Evolutionary conservation across 2,329 filamentous ascomycete genomes (phyloP).

Genomic region (Pestalotiopsis fici): DNA sequence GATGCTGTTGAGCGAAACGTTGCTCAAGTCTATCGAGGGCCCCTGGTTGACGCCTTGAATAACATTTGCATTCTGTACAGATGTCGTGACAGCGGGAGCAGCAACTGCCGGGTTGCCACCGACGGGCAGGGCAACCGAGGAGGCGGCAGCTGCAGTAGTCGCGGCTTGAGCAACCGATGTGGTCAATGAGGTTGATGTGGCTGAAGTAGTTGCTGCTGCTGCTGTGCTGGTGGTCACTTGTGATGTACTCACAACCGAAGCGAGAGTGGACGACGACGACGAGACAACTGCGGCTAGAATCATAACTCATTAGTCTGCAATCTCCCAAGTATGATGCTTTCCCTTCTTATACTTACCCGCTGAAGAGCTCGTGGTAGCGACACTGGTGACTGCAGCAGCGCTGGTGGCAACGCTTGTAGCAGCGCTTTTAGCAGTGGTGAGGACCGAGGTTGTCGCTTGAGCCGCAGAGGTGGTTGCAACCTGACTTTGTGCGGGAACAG

Average conservation of each 20-base stretch:
- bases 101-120: conserved; percentile 12
- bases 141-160: conserved; percentile 12
- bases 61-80: conserved; percentile 20
- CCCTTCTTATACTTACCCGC: background rate
- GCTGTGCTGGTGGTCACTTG: background rate
- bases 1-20: conserved; percentile 22
- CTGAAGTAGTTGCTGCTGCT: background rate
- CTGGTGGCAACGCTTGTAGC: background rate
- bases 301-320: conserved; percentile 3
- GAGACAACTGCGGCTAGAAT: conserved; percentile 8
- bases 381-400: background rate
- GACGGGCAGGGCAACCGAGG: conserved; percentile 16
- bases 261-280: background rate
- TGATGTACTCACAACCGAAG: background rate
- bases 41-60: conserved; percentile 23
- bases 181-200: background rate
- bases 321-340: background rate
- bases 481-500: background rate
- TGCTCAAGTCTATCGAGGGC: conserved; percentile 25
- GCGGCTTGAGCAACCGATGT: conserved; percentile 10
- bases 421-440: background rate
- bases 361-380: background rate
- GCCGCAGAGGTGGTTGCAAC: background rate
- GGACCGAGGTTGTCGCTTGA: background rate
- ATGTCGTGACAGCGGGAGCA: conserved; percentile 15